Conservation (phyloP, 345 rosid genomes). For the Firmiana major region DNA sequence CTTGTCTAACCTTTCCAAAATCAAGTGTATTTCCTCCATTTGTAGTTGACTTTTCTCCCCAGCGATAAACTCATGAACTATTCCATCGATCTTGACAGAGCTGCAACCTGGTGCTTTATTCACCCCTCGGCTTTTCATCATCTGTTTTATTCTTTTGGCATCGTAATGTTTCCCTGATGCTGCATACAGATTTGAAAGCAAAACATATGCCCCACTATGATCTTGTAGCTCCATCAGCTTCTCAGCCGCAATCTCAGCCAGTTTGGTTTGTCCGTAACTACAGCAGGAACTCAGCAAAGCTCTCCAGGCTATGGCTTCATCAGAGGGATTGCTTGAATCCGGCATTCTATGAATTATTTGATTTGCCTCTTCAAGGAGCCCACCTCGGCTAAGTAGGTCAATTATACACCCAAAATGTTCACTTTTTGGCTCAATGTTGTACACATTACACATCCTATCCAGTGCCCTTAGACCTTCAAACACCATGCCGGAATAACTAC, state of each 20-base stretch:
- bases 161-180: slow-evolving; percentile 29
- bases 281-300: slow-evolving; percentile 30
- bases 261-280: slow-evolving; percentile 18
- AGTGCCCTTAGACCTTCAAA: slow-evolving; percentile 30
- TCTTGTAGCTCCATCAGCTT: slow-evolving; percentile 28
- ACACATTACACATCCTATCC: slow-evolving; percentile 26
- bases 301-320: slow-evolving; percentile 43
- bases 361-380: slow-evolving; percentile 30
- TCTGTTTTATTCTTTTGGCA: slow-evolving; percentile 31
- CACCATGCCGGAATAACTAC: slow-evolving; percentile 30
- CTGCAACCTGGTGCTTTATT: slow-evolving; percentile 38
- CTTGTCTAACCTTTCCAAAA: slow-evolving; percentile 26
- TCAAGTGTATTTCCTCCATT: slow-evolving; percentile 20
- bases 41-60: slow-evolving; percentile 30
- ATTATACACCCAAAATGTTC: slow-evolving; percentile 34
- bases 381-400: slow-evolving; percentile 29
- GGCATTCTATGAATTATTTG: slow-evolving; percentile 26
- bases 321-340: slow-evolving; percentile 25
- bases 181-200: slow-evolving; percentile 31
- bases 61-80: slow-evolving; percentile 31
- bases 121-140: slow-evolving; percentile 32
- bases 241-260: slow-evolving; percentile 36
- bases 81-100: slow-evolving; percentile 30
- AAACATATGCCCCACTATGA: slow-evolving; percentile 35
- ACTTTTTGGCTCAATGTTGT: slow-evolving; percentile 28